Base-by-base conservation (phyloP, 1,284 basidiomycete genomes). In the Apiotrichum sp. region DNA sequence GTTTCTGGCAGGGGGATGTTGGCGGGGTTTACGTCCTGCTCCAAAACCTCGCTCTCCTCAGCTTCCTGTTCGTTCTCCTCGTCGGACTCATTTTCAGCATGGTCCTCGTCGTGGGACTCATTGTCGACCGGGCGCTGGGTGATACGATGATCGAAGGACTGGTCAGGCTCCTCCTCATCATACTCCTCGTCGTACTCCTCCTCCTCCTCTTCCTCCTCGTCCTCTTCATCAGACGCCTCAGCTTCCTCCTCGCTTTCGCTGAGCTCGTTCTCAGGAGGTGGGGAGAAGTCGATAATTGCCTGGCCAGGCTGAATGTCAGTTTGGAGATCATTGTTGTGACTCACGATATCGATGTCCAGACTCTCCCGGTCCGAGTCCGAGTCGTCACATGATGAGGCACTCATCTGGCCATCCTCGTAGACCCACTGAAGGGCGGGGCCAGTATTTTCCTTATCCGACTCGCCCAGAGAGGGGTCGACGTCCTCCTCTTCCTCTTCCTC, bases 301-400 rank as follows among this genome's bases (percentile, higher is more conserved):
- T 63, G 62, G 2, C 65, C 68, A 5, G 65, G 67, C 65, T 69
- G 44, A 8, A 35, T 1, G 34, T 62, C 53, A 59, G 45, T 16
- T 13, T 14, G 54, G 48, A 2, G 50, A 4, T 55, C 52, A 0
- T 54, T 49, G 8, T 50, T n/a, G 5, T 36, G 36, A 1, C 69
- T 57, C 42, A 73, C 69, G 32, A 74, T 62, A 43, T 74, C 71
- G 3, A 62, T 64, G 9, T 69, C 68, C n/a, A 70, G 45, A 3
- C 62, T 64, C 14, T 68, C 70, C 5, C 57, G 52, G 46, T 64
- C 66, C 35, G 69, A 70, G 46, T 71, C 68, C 8, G 64, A 65
- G n/a, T 68, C 65, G 14, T 56, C 58, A 13, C 31, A 45, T 11
- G 65, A 42, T 13, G 67, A 67, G 6, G 51, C 55, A 2, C 65